These are phyloP conservation scores for Citrus glauca DNA, from an alignment of 345 rosid genomes.

Conservation along the genomic window DNA sequence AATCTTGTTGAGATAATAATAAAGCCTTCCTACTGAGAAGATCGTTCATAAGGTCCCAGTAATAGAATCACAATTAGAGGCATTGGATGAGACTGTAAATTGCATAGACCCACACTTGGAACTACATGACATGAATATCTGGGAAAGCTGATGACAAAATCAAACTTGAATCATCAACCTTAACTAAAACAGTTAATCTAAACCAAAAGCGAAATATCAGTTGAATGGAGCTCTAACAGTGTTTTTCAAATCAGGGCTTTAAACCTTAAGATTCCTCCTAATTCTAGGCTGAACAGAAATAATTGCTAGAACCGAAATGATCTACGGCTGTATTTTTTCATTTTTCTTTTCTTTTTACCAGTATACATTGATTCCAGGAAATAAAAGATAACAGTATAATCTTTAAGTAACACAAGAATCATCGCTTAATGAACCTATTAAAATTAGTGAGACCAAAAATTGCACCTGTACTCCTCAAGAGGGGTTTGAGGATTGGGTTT, in stretches of 20 bases:
- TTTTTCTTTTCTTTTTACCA: background rate
- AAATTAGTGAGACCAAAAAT: slow-evolving; percentile 9
- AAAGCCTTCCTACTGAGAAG: background rate
- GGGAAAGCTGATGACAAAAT: background rate
- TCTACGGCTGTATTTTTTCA: too few relatives aligned
- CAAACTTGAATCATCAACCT: background rate
- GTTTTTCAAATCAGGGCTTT: background rate
- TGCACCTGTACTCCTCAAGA: slow-evolving; percentile 91
- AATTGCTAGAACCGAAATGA: background rate
- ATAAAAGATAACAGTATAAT: background rate
- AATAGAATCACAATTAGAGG: background rate
- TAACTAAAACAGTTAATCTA: background rate
- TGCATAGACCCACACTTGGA: background rate
- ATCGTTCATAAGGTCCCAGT: background rate
- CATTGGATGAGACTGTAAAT: background rate
- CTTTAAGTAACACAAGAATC: background rate
- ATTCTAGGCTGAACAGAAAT: background rate
- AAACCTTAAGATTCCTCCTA: too few relatives aligned
- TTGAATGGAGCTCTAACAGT: background rate
- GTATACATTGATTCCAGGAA: background rate
- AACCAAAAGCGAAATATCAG: background rate
- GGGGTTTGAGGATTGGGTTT: slow-evolving; percentile 85
- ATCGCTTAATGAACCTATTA: background rate
- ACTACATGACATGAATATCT: background rate
- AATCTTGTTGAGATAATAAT: too few relatives aligned